Evolutionary conservation across 1,284 basidiomycete genomes (phyloP).

Genomic region (Marasmius sp.): DNA sequence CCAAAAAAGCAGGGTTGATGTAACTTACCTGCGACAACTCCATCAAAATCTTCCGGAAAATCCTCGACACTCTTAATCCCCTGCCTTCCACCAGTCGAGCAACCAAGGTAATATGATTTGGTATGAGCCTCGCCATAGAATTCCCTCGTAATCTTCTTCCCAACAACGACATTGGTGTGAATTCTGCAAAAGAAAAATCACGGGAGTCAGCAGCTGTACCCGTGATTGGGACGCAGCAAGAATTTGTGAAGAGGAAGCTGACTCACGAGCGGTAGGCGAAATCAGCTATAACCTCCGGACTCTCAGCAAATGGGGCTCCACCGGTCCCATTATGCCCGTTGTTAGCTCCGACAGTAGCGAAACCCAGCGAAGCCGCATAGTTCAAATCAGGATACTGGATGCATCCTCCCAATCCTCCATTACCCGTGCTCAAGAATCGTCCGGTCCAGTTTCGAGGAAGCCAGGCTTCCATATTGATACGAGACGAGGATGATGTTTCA

Average conservation of each 20-base stretch:
- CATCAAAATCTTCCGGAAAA: too few relatives aligned
- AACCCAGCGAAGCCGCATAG: constrained; percentile 9
- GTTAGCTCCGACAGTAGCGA: constrained; percentile 15
- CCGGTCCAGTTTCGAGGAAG: background rate
- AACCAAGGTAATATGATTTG: too few relatives aligned
- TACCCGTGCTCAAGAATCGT: background rate
- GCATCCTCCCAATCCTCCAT: background rate
- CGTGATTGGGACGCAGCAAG: background rate
- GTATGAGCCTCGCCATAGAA: too few relatives aligned
- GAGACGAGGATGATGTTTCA: background rate
- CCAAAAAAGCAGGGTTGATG: too few relatives aligned
- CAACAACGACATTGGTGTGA: too few relatives aligned
- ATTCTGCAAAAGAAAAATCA: too few relatives aligned
- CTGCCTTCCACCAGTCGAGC: too few relatives aligned
- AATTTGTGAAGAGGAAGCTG: too few relatives aligned
- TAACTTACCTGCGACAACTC: too few relatives aligned
- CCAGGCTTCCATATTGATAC: background rate
- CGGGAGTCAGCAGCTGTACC: too few relatives aligned
- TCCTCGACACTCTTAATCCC: too few relatives aligned
- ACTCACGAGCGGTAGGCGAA: constrained; percentile 17
- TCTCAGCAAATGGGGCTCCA: constrained; percentile 14
- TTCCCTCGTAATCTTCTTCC: too few relatives aligned
- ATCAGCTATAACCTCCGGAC: constrained; percentile 16
- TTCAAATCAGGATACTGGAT: constrained; percentile 10
- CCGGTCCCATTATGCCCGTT: constrained; percentile 18